These are phyloP conservation scores for Candida boidinii DNA, from an alignment of 805 yeast species.

Conservation along the genomic window DNA sequence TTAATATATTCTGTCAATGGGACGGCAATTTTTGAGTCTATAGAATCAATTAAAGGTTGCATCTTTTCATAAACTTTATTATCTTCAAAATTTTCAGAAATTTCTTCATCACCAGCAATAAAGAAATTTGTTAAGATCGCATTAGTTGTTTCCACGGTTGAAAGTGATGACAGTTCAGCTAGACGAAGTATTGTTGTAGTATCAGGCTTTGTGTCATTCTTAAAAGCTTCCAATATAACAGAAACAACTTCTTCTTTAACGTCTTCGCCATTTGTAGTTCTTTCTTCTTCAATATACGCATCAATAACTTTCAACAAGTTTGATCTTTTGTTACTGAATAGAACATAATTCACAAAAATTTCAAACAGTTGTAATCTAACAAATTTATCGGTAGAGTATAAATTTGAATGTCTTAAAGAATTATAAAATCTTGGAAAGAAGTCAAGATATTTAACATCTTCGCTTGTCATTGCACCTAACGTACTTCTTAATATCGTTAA, in stretches of 20 bases:
- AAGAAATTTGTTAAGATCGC: constrained; percentile 14
- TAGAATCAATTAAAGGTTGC: constrained; percentile 9
- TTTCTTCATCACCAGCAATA: constrained; percentile 20
- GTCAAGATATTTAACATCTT: constrained; percentile 18
- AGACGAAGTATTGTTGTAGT: constrained; percentile 16
- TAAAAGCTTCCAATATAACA: constrained; percentile 23
- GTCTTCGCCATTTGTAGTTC: constrained; percentile 5
- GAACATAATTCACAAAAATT: constrained; percentile 23
- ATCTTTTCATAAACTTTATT: constrained; percentile 16
- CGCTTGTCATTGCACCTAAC: constrained; percentile 18
- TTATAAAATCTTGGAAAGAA: constrained; percentile 27
- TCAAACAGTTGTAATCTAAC: constrained; percentile 23
- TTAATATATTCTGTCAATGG: constrained; percentile 21
- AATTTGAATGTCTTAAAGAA: constrained; percentile 16
- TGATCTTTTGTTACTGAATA: constrained; percentile 20
- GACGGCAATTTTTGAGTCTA: constrained; percentile 9
- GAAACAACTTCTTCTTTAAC: constrained; percentile 15
- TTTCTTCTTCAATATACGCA: constrained; percentile 21
- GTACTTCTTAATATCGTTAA: constrained; percentile 14
- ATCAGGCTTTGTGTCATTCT: constrained; percentile 19
- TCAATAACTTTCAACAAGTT: constrained; percentile 16
- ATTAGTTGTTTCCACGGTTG: constrained; percentile 6
- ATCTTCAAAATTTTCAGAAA: constrained; percentile 18
- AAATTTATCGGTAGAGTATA: constrained; percentile 11
- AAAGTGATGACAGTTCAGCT: constrained; percentile 10